phyloP scores from a whole-genome alignment of 2,329 filamentous ascomycete species.

The Arthrobotrys pseudoclavata region DNA sequence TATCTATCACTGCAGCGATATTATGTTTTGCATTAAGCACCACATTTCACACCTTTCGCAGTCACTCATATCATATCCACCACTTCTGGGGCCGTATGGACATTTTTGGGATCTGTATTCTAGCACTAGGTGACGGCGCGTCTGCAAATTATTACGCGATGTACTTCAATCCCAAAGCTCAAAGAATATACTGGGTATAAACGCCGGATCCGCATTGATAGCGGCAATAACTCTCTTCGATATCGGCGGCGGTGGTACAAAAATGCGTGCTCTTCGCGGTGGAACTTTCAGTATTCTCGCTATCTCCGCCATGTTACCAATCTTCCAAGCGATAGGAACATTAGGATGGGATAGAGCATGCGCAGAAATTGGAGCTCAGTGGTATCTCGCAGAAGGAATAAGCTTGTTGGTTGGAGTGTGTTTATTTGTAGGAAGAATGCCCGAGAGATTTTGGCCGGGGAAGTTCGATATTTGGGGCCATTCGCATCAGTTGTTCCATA shows the following conservation, averaged over 20 bases:
- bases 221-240: conserved; percentile 62
- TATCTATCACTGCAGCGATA: conserved; percentile 25
- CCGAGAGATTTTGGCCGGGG: conserved; percentile 30
- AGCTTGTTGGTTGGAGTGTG: conserved; percentile 59
- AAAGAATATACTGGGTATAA: conserved; percentile 63
- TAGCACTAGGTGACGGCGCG: conserved; percentile 31
- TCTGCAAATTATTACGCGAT: conserved; percentile 63
- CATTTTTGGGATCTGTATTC: conserved; percentile 64
- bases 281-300: conserved; percentile 63
- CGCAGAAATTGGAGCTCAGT: conserved; percentile 60
- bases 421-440: conserved; percentile 57
- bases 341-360: conserved; percentile 62
- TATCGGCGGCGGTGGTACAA: conserved; percentile 63
- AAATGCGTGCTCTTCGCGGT: conserved; percentile 63
- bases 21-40: conserved; percentile 61
- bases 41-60: conserved; percentile 64
- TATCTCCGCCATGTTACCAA: conserved; percentile 64
- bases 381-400: conserved; percentile 62
- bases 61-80: conserved; percentile 64
- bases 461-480: conserved; percentile 22
- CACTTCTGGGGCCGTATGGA: conserved; percentile 64
- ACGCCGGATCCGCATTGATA: conserved; percentile 58
- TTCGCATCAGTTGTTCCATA: conserved; percentile 7
- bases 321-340: conserved; percentile 62
- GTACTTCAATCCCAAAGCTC: conserved; percentile 60